A percentile compares a stretch with the other conserved stretches of the same genome.
These are phyloP conservation scores for Hyaloscypha variabilis DNA, from an alignment of 495 filamentous ascomycete species.

Conservation along the genomic window DNA sequence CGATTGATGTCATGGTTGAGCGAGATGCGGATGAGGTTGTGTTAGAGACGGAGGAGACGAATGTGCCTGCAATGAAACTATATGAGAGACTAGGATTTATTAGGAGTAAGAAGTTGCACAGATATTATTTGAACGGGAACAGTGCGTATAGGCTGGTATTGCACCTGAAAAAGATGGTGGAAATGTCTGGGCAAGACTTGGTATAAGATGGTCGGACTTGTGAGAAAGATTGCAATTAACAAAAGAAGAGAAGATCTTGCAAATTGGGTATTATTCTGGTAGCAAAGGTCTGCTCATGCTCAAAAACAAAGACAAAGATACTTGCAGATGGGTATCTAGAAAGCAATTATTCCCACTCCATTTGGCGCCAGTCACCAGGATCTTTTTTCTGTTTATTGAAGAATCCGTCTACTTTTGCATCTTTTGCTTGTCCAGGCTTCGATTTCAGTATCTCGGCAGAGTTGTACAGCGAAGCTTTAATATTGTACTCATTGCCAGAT, in stretches of 20 bases:
- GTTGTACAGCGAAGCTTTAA: conserved; percentile 63
- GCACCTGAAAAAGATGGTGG: conserved; percentile 62
- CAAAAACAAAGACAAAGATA: neutral
- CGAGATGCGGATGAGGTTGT: conserved; percentile 91
- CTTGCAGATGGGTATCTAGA: conserved; percentile 22
- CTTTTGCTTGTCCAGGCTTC: neutral
- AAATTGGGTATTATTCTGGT: neutral
- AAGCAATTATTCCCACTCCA: conserved; percentile 16
- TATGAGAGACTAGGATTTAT: conserved; percentile 95
- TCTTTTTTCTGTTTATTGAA: conserved; percentile 27
- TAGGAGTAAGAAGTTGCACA: conserved; percentile 87
- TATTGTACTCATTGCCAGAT: conserved; percentile 65
- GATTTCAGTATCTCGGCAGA: conserved; percentile 40
- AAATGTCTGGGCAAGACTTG: conserved; percentile 25
- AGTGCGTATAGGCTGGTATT: conserved; percentile 89
- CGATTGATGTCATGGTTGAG: conserved; percentile 88
- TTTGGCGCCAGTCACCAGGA: conserved; percentile 2
- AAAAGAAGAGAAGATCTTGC: neutral
- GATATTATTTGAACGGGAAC: conserved; percentile 97
- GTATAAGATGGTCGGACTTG: neutral
- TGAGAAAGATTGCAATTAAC: neutral
- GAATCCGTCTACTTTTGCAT: conserved; percentile 20
- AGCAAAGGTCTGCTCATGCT: neutral
- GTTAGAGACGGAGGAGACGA: conserved; percentile 95
- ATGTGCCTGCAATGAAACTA: conserved; percentile 86